Evolutionary conservation across 2,329 filamentous ascomycete genomes (phyloP).

Genomic region (Aphanoascus verrucosus): DNA sequence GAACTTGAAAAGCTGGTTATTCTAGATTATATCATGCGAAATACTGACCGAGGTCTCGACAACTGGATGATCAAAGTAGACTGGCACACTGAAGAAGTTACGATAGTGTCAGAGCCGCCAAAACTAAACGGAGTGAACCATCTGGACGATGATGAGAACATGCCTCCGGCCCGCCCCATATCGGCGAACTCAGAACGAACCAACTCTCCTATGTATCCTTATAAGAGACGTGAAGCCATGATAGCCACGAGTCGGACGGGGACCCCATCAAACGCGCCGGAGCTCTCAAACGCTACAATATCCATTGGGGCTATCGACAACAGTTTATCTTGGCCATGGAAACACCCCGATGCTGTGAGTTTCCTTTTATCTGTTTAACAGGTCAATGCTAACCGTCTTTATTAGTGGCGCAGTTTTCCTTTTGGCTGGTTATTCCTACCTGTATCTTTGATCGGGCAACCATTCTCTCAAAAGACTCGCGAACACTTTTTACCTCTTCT

Average conservation of each 20-base stretch:
- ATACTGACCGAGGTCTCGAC: constrained; percentile 89
- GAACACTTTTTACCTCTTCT: constrained; percentile 93
- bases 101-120: constrained; percentile 75
- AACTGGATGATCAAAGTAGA: constrained; percentile 99
- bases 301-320: constrained; percentile 92
- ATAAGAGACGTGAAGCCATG: constrained; percentile 76
- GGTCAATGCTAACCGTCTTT: neutral
- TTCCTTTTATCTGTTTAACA: neutral
- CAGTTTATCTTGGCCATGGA: constrained; percentile 97
- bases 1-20: constrained; percentile 96
- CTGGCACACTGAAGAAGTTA: constrained; percentile 68
- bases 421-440: constrained; percentile 98
- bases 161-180: constrained; percentile 51
- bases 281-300: constrained; percentile 48
- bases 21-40: constrained; percentile 97
- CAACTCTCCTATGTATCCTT: constrained; percentile 42
- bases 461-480: constrained; percentile 86
- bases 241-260: constrained; percentile 52
- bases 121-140: constrained; percentile 45
- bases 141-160: constrained; percentile 39
- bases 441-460: constrained; percentile 88
- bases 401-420: constrained; percentile 72
- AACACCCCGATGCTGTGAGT: constrained; percentile 79
- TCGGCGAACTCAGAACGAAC: constrained; percentile 38
- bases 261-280: constrained; percentile 40